A percentile compares a stretch with the other conserved stretches of the same genome.
phyloP scores from a whole-genome alignment of 2,329 filamentous ascomycete species.

The Fusarium sp. region DNA sequence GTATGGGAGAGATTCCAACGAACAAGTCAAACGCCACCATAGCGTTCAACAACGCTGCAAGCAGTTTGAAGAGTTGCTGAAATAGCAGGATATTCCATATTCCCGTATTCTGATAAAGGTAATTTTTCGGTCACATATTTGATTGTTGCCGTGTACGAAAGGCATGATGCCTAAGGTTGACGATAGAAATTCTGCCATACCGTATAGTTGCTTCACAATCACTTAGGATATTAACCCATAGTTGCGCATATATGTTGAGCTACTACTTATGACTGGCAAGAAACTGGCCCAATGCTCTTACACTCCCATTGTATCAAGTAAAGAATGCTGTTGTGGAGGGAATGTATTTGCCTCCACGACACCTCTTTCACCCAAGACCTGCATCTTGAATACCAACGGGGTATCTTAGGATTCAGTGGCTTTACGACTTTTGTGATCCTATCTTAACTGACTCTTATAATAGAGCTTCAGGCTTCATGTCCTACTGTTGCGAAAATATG shows the following conservation, averaged over 20 bases:
- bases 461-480: not conserved
- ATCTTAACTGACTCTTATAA: not conserved
- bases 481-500: not conserved
- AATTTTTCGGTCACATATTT: too few species aligned
- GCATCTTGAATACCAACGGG: constrained; percentile 34
- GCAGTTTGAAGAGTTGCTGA: not conserved
- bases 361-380: constrained; percentile 22
- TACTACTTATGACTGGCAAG: not conserved
- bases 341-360: constrained; percentile 26
- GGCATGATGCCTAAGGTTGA: not conserved
- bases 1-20: constrained; percentile 46
- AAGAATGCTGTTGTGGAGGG: constrained; percentile 19
- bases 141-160: too few species aligned
- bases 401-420: constrained; percentile 24
- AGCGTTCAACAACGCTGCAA: constrained; percentile 14
- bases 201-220: not conserved
- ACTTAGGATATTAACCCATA: not conserved
- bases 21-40: constrained; percentile 43
- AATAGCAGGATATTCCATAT: not conserved
- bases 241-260: not conserved
- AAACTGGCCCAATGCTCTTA: not conserved
- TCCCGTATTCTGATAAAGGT: too few species aligned
- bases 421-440: constrained; percentile 1
- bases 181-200: constrained; percentile 20
- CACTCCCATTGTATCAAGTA: not conserved